Evolutionary conservation across 495 filamentous ascomycete species (phyloP).

Genomic region (Aeminium ludgeri): DNA sequence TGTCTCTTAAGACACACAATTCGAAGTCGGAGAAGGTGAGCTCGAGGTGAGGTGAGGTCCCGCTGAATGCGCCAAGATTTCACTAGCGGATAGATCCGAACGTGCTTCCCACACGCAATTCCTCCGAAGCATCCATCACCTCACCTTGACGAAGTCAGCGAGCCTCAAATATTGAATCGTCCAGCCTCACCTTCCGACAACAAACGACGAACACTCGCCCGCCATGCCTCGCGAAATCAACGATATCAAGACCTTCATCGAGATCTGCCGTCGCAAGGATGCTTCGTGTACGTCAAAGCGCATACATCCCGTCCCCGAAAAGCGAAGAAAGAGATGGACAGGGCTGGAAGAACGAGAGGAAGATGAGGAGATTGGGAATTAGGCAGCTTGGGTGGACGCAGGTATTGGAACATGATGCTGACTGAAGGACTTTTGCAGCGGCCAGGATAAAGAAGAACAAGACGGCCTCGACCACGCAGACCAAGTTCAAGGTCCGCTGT

Average conservation of each 20-base stretch:
- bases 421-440: constrained; percentile 34
- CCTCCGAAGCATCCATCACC: neutral
- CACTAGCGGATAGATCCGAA: constrained; percentile 1
- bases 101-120: constrained; percentile 2
- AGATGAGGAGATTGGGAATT: too few species aligned
- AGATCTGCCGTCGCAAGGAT: constrained; percentile 98
- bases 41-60: too few species aligned
- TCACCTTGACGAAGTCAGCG: neutral
- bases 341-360: neutral
- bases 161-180: neutral
- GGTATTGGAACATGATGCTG: neutral
- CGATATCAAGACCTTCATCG: constrained; percentile 99
- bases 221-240: constrained; percentile 93
- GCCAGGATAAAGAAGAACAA: constrained; percentile 95
- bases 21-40: too few species aligned
- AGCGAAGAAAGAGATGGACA: neutral
- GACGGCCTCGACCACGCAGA: constrained; percentile 41
- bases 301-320: neutral
- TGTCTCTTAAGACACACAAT: neutral
- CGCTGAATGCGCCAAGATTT: constrained; percentile 6
- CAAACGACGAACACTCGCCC: constrained; percentile 19
- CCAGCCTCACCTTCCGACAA: neutral
- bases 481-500: constrained; percentile 99
- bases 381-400: too few species aligned
- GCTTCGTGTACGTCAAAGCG: constrained; percentile 53